A percentile compares a stretch with the other conserved stretches of the same genome.
These are phyloP conservation scores for Trichosanthes truncata DNA, from an alignment of 306 rosid species.

Conservation along the genomic window DNA sequence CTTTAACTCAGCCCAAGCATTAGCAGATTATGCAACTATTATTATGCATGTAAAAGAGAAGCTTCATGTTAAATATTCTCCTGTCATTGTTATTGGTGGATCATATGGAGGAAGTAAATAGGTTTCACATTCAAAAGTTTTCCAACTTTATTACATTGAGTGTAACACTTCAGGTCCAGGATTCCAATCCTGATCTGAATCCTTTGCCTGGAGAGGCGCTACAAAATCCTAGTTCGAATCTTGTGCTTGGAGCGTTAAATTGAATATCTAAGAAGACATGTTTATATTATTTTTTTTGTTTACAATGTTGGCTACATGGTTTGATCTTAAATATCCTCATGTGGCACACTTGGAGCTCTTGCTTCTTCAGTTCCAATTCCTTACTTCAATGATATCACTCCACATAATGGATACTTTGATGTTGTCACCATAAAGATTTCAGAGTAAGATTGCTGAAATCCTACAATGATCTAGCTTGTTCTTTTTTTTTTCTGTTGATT, in stretches of 20 bases:
- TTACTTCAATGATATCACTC: slow-evolving; percentile 39
- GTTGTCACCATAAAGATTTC: slow-evolving; percentile 48
- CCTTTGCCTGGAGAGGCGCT: too few species aligned
- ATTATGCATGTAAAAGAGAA: slow-evolving; percentile 36
- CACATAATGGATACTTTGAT: slow-evolving; percentile 32
- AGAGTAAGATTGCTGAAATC: slow-evolving; percentile 23
- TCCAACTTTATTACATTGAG: background rate
- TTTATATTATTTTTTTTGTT: background rate
- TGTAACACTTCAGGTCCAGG: too few species aligned
- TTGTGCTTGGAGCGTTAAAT: too few species aligned
- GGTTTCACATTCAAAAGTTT: background rate
- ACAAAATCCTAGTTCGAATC: too few species aligned
- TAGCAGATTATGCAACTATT: slow-evolving; percentile 58
- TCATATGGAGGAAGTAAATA: slow-evolving; percentile 82
- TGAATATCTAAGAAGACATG: background rate
- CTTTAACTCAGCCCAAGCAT: slow-evolving; percentile 67
- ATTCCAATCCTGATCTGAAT: too few species aligned
- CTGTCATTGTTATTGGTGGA: slow-evolving; percentile 55
- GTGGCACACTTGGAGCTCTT: slow-evolving; percentile 57
- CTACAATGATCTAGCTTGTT: too few species aligned
- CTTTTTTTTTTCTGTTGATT: too few species aligned
- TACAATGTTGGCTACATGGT: slow-evolving; percentile 85
- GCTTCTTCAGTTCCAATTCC: slow-evolving; percentile 84
- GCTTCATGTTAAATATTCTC: slow-evolving; percentile 31
- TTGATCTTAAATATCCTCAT: slow-evolving; percentile 73